A percentile compares a stretch with the other conserved stretches of the same genome.
These are phyloP conservation scores for Grosmannia huntii DNA, from an alignment of 2,329 filamentous ascomycete species.

Conservation along the genomic window DNA sequence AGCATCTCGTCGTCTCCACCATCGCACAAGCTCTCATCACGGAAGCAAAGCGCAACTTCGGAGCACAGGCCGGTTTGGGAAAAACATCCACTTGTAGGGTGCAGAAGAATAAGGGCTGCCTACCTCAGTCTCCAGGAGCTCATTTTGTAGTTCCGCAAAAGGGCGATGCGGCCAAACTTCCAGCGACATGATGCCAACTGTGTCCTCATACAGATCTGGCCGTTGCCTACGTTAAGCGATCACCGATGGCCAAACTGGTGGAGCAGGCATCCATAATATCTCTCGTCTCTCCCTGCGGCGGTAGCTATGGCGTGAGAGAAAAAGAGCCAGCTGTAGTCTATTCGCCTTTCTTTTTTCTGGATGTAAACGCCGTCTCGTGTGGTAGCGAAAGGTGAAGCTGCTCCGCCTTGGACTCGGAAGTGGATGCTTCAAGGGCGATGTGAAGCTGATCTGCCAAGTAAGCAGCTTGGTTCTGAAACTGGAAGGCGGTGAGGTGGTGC, in stretches of 20 bases:
- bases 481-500: neutral
- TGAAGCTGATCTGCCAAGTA: neutral
- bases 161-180: slow-evolving; percentile 45
- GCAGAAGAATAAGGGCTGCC: neutral
- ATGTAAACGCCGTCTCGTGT: neutral
- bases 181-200: slow-evolving; percentile 35
- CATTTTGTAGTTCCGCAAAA: slow-evolving; percentile 35
- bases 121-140: slow-evolving; percentile 38
- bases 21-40: neutral
- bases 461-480: neutral
- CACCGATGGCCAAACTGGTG: neutral
- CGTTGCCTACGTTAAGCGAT: slow-evolving; percentile 10
- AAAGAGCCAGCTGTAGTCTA: neutral
- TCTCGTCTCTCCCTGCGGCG: neutral
- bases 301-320: neutral
- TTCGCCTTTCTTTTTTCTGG: neutral
- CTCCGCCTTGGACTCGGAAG: neutral
- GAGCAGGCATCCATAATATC: neutral
- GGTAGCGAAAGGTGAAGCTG: neutral
- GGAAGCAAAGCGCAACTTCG: neutral
- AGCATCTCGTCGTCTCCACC: slow-evolving; percentile 11
- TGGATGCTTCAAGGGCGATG: neutral
- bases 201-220: neutral
- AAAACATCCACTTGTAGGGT: neutral
- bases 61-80: neutral